These are phyloP conservation scores for Microsporum audouinii DNA, from an alignment of 2,329 filamentous ascomycete genomes.

Conservation along the genomic window DNA sequence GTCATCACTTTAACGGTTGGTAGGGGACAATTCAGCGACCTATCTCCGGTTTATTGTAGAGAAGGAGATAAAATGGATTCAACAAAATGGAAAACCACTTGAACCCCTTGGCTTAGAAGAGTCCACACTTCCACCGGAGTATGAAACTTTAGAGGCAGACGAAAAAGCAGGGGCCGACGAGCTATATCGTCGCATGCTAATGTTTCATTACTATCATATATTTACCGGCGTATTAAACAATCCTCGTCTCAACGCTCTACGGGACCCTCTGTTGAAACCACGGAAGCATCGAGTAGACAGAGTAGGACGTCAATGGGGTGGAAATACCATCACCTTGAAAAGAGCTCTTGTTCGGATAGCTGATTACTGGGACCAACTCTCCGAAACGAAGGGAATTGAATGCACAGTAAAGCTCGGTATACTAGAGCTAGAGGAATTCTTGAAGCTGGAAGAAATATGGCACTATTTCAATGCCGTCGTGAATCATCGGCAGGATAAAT, in stretches of 20 bases:
- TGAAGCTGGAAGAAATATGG: slow-evolving; percentile 10
- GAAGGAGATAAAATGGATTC: slow-evolving; percentile 10
- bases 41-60: slow-evolving; percentile 9
- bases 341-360: slow-evolving; percentile 10
- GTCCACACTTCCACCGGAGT: slow-evolving; percentile 6
- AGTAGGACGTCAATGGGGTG: slow-evolving; percentile 11
- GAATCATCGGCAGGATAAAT: slow-evolving; percentile 9
- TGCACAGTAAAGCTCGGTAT: slow-evolving; percentile 11
- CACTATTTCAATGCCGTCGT: slow-evolving; percentile 10
- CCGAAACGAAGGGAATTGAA: slow-evolving; percentile 3
- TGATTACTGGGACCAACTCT: slow-evolving; percentile 11
- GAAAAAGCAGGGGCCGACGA: slow-evolving; percentile 12
- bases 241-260: slow-evolving; percentile 7
- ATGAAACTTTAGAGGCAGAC: slow-evolving; percentile 6
- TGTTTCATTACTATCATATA: slow-evolving; percentile 9
- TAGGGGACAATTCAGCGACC: slow-evolving; percentile 7
- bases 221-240: slow-evolving; percentile 11
- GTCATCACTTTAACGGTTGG: not conserved
- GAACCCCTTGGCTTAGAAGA: not conserved
- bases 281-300: slow-evolving; percentile 9
- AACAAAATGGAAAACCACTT: slow-evolving; percentile 10
- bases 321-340: slow-evolving; percentile 7
- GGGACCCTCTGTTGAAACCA: slow-evolving; percentile 8
- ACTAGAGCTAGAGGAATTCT: slow-evolving; percentile 8
- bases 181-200: slow-evolving; percentile 10